Evolutionary conservation across 176 grass and related monocot species (phyloP).

Genomic region (Typha latifolia): DNA sequence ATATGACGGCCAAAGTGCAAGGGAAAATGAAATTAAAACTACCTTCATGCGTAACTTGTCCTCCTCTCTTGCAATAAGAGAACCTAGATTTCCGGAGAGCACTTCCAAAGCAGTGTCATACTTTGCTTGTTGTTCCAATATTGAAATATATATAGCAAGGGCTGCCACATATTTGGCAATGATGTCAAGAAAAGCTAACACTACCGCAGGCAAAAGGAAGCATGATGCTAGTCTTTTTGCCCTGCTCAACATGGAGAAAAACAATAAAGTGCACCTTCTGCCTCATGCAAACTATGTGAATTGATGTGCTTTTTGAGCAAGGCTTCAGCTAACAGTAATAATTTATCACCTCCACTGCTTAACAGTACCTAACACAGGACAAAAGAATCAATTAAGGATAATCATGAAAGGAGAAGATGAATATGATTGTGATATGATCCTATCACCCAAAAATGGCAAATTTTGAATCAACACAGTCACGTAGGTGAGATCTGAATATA

Average conservation of each 20-base stretch:
- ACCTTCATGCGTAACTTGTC: slow-evolving; percentile 90
- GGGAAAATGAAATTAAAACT: slow-evolving; percentile 35
- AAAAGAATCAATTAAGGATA: neutral
- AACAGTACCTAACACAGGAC: slow-evolving; percentile 43
- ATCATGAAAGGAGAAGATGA: neutral
- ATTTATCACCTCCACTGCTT: slow-evolving; percentile 56
- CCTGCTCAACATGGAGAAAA: neutral
- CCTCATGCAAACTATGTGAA: slow-evolving; percentile 81
- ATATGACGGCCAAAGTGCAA: neutral
- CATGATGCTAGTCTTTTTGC: slow-evolving; percentile 1
- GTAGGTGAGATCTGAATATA: no score
- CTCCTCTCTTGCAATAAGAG: slow-evolving; percentile 80
- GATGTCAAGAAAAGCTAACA: slow-evolving; percentile 23
- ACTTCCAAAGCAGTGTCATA: slow-evolving; percentile 81
- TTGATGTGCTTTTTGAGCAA: slow-evolving; percentile 84
- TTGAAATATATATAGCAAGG: slow-evolving; percentile 69
- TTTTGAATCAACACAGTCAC: no score
- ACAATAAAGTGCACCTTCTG: slow-evolving; percentile 59
- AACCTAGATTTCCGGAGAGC: slow-evolving; percentile 82
- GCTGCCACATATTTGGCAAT: slow-evolving; percentile 40
- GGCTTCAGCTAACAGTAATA: slow-evolving; percentile 67
- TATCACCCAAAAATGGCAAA: no score
- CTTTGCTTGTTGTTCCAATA: slow-evolving; percentile 91
- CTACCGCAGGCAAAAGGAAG: neutral
- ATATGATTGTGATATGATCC: no score